These are phyloP conservation scores for Stephania cephalantha DNA, from an alignment of 164 flowering plant genomes.

Conservation along the genomic window DNA sequence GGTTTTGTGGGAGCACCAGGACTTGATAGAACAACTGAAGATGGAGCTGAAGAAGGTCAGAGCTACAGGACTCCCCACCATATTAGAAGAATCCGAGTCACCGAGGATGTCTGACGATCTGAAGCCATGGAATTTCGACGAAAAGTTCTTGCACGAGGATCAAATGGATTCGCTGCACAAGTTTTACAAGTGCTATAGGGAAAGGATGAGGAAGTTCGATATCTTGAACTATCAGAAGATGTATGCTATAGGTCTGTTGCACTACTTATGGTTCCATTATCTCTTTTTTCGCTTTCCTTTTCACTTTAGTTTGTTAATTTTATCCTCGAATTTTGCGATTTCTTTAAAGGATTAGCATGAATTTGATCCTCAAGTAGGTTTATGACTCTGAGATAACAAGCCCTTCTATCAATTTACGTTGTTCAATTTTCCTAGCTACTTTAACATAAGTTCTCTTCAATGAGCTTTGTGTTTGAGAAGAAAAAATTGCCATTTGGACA, in stretches of 20 bases:
- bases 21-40: conserved; percentile 76
- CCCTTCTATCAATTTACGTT: background rate
- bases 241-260: conserved; percentile 73
- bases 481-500: background rate
- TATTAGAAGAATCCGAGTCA: conserved; percentile 76
- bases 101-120: conserved; percentile 69
- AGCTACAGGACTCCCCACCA: conserved; percentile 86
- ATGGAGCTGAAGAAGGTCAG: conserved; percentile 75
- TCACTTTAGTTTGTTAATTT: background rate
- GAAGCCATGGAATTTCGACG: conserved; percentile 88
- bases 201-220: conserved; percentile 85
- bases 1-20: conserved; percentile 85
- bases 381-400: background rate
- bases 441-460: no score
- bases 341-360: no score
- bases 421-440: background rate
- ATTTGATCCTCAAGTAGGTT: background rate
- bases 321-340: no score
- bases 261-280: background rate
- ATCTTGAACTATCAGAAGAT: conserved; percentile 93
- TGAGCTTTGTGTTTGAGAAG: no score
- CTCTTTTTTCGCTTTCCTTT: background rate
- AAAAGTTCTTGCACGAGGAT: conserved; percentile 53
- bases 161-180: conserved; percentile 62
- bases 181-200: conserved; percentile 71